Evolutionary conservation across 1,284 basidiomycete species (phyloP), one percentile per base, ranked within the genome.

Genomic region (Ceratobasidium papillatum): DNA sequence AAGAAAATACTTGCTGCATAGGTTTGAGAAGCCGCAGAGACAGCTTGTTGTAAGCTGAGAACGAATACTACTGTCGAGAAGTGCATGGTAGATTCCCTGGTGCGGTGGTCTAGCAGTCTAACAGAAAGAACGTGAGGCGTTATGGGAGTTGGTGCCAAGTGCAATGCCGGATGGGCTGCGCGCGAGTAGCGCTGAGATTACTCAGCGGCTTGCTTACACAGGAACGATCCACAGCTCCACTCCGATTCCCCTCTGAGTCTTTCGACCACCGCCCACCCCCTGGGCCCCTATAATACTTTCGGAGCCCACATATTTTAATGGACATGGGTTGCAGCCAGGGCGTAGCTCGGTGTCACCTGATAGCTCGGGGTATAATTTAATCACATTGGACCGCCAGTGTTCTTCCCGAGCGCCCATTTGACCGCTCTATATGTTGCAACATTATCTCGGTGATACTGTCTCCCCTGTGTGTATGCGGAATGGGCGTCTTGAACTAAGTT

Each of bases 91-190:
- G 54, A n/a, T n/a, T n/a, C n/a, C n/a, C 3, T 59, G n/a, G 11
- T 3, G 56, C n/a, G 14, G 36, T 36, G 5, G 56, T 59, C 17
- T 19, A 38, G 7, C 9, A 41, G 36, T 69, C 66, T 56, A 43
- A 12, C n/a, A n/a, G n/a, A 52, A 52, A 17, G 56, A 59, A 9
- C 9, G 56, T 59, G 64, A 32, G 64, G 64, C 41, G n/a, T 49
- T 36, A 27, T 27, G n/a, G 30, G 65, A 56, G 52, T 56, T 56
- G 7, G 32, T 49, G 63, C 63, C 63, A 65, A 65, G 61, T 43
- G 45, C 22, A 41, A 38, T 64, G 25, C 41, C 49, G 49, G 52
- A 27, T 65, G 25, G 25, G 47, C 47, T 27, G 22, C 63, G 25
- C 43, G 45, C 14, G 45, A 47, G 45, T 27, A 30, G 51, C 51